phyloP scores from a whole-genome alignment of 257 asterid genomes.

The Leonotis leonurus region DNA sequence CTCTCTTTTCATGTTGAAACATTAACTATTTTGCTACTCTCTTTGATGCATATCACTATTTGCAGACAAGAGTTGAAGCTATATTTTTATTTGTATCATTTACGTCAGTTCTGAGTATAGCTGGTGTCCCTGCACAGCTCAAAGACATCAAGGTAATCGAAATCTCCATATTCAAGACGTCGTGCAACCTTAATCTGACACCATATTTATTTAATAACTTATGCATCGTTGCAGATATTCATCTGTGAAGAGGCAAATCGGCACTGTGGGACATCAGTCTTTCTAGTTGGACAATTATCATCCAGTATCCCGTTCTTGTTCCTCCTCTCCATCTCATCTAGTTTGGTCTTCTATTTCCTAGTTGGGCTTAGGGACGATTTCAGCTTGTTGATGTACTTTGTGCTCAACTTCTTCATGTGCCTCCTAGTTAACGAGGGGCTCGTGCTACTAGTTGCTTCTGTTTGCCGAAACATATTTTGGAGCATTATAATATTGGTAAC shows the following conservation, averaged over 20 bases:
- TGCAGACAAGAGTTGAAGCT: slow-evolving; percentile 92
- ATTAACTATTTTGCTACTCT: background rate
- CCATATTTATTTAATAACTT: background rate
- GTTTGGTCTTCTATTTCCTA: slow-evolving; percentile 88
- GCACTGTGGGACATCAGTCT: slow-evolving; percentile 83
- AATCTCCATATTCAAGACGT: background rate
- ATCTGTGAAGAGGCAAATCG: slow-evolving; percentile 72
- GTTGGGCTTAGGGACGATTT: slow-evolving; percentile 76
- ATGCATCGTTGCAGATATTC: slow-evolving; percentile 50
- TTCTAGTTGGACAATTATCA: slow-evolving; percentile 74
- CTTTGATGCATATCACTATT: background rate
- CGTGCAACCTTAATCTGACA: background rate
- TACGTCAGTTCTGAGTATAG: slow-evolving; percentile 74
- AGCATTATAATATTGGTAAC: slow-evolving; percentile 58
- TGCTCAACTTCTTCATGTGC: slow-evolving; percentile 74
- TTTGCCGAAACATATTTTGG: slow-evolving; percentile 68
- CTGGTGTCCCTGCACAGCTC: slow-evolving; percentile 85
- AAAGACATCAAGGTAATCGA: slow-evolving; percentile 79
- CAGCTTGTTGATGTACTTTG: slow-evolving; percentile 77
- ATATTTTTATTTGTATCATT: slow-evolving; percentile 74
- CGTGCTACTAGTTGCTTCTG: slow-evolving; percentile 55
- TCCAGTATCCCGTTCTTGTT: slow-evolving; percentile 90
- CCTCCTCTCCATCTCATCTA: slow-evolving; percentile 85
- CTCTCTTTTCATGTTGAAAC: background rate
- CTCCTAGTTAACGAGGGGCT: slow-evolving; percentile 88